A percentile compares a stretch with the other conserved stretches of the same genome.
Conservation (phyloP, 2,329 filamentous ascomycete genomes). For the Exophiala sideris region DNA sequence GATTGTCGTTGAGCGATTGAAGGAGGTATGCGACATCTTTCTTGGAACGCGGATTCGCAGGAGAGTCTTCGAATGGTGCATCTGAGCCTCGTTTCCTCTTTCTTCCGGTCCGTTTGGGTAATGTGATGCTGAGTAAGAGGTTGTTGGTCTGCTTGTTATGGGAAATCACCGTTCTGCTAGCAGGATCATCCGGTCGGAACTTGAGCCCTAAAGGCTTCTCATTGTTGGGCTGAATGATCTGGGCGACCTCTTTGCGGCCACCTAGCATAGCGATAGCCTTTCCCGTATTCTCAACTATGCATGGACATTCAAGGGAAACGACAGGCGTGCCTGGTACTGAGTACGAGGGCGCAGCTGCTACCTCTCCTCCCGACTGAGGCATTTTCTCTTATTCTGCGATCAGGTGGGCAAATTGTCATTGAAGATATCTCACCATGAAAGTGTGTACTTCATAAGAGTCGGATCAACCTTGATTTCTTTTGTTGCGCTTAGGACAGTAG, state of each 20-base stretch:
- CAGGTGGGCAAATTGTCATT: too few relatives aligned
- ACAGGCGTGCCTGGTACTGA: conserved; percentile 52
- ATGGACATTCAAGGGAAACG: conserved; percentile 65
- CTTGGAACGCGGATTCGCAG: conserved; percentile 40
- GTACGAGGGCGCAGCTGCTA: conserved; percentile 45
- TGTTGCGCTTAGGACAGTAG: too few relatives aligned
- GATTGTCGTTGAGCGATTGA: conserved; percentile 68
- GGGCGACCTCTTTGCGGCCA: conserved; percentile 52
- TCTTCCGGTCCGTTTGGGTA: conserved; percentile 81
- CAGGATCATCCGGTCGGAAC: conserved; percentile 73
- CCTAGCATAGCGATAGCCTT: conserved; percentile 63
- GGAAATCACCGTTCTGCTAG: conserved; percentile 74
- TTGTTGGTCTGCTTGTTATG: conserved; percentile 75
- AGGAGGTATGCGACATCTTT: conserved; percentile 56
- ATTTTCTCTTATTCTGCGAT: background rate
- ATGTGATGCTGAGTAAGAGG: conserved; percentile 77
- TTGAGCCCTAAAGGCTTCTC: conserved; percentile 63
- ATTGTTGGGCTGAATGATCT: conserved; percentile 46
- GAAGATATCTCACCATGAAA: too few relatives aligned
- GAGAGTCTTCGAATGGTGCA: conserved; percentile 58
- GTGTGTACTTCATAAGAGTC: too few relatives aligned
- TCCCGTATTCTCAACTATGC: conserved; percentile 62
- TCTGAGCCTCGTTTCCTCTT: conserved; percentile 78
- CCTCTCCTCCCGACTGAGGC: background rate
- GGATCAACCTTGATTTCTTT: too few relatives aligned